phyloP scores from a whole-genome alignment of 2,329 filamentous ascomycete species.

The Hymenoscyphus scutula region DNA sequence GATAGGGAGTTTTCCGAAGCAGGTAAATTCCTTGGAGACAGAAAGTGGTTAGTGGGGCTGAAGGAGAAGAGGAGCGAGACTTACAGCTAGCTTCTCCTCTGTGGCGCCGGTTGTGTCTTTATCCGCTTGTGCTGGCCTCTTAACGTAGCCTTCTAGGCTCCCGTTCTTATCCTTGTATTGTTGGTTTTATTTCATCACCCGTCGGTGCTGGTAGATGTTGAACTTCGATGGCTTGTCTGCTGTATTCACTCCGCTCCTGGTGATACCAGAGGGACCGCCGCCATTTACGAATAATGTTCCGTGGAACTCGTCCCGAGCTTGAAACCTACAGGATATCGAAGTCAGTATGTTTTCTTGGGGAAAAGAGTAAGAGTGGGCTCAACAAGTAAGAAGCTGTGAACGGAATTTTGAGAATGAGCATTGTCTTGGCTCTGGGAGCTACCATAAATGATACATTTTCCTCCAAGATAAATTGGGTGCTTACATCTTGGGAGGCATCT shows the following conservation, averaged over 20 bases:
- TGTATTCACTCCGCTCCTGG: background rate
- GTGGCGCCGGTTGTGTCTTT: background rate
- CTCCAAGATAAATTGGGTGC: too few relatives aligned
- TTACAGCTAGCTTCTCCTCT: background rate
- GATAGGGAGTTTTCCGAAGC: background rate
- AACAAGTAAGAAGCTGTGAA: too few relatives aligned
- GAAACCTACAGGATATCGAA: too few relatives aligned
- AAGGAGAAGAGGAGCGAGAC: background rate
- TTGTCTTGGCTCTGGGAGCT: too few relatives aligned
- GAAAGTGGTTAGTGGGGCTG: background rate
- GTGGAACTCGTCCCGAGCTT: background rate
- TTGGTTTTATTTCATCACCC: background rate
- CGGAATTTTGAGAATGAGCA: too few relatives aligned
- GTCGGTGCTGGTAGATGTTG: background rate
- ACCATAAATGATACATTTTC: too few relatives aligned
- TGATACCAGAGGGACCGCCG: background rate
- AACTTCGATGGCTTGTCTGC: background rate
- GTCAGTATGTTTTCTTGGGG: too few relatives aligned
- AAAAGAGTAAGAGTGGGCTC: too few relatives aligned
- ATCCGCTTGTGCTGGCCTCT: background rate
- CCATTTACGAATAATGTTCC: background rate
- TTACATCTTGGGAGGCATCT: background rate
- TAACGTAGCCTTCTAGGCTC: too few relatives aligned
- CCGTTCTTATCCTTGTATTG: background rate
- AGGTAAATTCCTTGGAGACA: background rate